Conservation (phyloP, 352 stramenopile genomes). For the Phytophthora vignae region DNA sequence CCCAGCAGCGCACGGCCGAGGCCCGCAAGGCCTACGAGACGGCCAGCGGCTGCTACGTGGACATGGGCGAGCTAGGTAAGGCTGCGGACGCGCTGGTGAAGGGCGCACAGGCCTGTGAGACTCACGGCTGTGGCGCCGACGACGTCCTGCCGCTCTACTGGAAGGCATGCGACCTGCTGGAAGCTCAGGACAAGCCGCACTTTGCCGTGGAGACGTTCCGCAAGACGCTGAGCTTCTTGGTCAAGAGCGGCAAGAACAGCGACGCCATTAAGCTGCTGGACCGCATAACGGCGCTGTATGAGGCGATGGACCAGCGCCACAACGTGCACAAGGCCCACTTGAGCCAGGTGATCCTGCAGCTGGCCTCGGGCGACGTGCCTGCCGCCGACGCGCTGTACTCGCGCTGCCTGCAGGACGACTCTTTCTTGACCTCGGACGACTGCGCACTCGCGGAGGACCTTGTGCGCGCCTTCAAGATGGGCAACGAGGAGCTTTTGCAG, state of each 20-base stretch:
- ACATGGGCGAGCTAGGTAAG: slow-evolving; percentile 88
- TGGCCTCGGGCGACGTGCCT: slow-evolving; percentile 69
- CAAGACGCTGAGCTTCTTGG: slow-evolving; percentile 80
- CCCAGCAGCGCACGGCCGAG: slow-evolving; percentile 49
- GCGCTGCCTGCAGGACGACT: slow-evolving; percentile 79
- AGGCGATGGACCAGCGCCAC: slow-evolving; percentile 66
- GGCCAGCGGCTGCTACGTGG: slow-evolving; percentile 70
- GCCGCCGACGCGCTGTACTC: slow-evolving; percentile 82
- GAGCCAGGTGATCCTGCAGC: slow-evolving; percentile 71
- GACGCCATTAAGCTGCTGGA: slow-evolving; percentile 61
- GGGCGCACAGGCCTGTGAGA: slow-evolving; percentile 58
- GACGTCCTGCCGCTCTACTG: slow-evolving; percentile 70
- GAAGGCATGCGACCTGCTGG: slow-evolving; percentile 75
- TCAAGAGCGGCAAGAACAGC: slow-evolving; percentile 57
- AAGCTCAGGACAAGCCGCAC: slow-evolving; percentile 84
- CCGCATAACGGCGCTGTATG: slow-evolving; percentile 63
- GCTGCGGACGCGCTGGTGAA: slow-evolving; percentile 82
- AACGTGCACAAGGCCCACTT: slow-evolving; percentile 83
- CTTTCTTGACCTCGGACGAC: slow-evolving; percentile 77
- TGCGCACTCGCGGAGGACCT: slow-evolving; percentile 81
- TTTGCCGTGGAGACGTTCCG: slow-evolving; percentile 84
- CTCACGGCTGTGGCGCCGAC: slow-evolving; percentile 40
- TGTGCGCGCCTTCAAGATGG: slow-evolving; percentile 79
- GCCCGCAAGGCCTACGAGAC: slow-evolving; percentile 68
- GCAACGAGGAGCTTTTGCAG: slow-evolving; percentile 80